A percentile compares a stretch with the other conserved stretches of the same genome.
Evolutionary conservation across 148 eudicot genomes (phyloP).

Genomic region (Dianthus caryophyllus): DNA sequence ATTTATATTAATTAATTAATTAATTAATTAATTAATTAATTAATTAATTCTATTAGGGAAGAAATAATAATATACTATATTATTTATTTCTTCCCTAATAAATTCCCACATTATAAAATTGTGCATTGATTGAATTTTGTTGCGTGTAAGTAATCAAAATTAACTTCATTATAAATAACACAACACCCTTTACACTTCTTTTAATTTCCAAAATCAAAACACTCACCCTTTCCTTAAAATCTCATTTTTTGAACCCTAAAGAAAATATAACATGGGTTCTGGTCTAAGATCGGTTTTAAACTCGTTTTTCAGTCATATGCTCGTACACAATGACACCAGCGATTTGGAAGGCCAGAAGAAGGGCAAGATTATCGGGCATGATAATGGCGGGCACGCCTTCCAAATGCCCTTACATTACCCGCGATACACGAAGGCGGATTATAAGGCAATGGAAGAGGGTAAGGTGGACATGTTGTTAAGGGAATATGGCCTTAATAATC

Average conservation of each 20-base stretch:
- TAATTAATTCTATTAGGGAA: too few species aligned
- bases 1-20: too few species aligned
- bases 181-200: too few species aligned
- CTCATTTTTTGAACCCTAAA: not conserved
- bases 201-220: too few species aligned
- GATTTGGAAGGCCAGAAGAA: not conserved
- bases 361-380: not conserved
- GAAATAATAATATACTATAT: too few species aligned
- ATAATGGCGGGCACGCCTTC: slow-evolving; percentile 16
- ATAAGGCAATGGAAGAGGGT: slow-evolving; percentile 39
- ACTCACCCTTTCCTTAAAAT: not conserved
- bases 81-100: too few species aligned
- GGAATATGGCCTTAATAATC: slow-evolving; percentile 33
- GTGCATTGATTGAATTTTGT: slow-evolving; percentile 16
- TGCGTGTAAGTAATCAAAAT: slow-evolving; percentile 23
- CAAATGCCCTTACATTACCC: slow-evolving; percentile 42
- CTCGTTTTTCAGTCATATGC: slow-evolving; percentile 18
- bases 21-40: too few species aligned
- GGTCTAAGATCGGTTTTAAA: slow-evolving; percentile 21
- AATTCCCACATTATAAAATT: not conserved
- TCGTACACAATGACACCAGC: not conserved
- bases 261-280: slow-evolving; percentile 17
- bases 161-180: slow-evolving; percentile 2
- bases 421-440: slow-evolving; percentile 30
- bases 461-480: slow-evolving; percentile 33